These are phyloP conservation scores for Phytopythium ostracodes DNA, from an alignment of 352 stramenopile genomes.

Conservation along the genomic window DNA sequence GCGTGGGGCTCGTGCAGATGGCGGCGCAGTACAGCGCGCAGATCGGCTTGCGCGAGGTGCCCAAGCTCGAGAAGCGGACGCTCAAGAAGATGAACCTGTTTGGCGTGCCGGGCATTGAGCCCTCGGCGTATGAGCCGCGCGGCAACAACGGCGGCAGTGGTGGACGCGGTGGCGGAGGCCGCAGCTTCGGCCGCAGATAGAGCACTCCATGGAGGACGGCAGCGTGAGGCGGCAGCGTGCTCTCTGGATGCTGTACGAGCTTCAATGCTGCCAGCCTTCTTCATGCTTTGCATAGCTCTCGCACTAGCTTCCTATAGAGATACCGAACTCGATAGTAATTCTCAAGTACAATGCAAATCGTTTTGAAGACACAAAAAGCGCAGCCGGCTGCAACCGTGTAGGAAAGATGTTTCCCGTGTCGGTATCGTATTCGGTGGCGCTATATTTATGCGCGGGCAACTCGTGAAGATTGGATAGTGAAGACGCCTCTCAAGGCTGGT, in stretches of 20 bases:
- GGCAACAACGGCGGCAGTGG: slow-evolving; percentile 19
- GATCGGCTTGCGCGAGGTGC: slow-evolving; percentile 63
- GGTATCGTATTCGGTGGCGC: neutral
- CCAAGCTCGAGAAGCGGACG: slow-evolving; percentile 82
- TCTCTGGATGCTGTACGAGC: neutral
- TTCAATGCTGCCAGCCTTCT: neutral
- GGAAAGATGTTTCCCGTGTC: too few species aligned
- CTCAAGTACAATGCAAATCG: too few species aligned
- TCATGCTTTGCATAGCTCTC: neutral
- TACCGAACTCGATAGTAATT: neutral
- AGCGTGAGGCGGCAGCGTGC: neutral
- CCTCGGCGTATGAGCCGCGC: slow-evolving; percentile 30
- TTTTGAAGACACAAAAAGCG: too few species aligned
- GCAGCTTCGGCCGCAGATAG: slow-evolving; percentile 1
- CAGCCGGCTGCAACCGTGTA: too few species aligned
- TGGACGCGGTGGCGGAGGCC: slow-evolving; percentile 9
- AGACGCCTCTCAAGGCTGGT: neutral
- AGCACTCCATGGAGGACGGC: neutral
- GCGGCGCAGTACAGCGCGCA: slow-evolving; percentile 59
- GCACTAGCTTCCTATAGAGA: neutral
- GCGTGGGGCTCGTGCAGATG: slow-evolving; percentile 60
- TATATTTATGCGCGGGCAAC: neutral
- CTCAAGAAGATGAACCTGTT: slow-evolving; percentile 85
- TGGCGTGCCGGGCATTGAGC: slow-evolving; percentile 64
- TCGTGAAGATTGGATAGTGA: too few species aligned